Evolutionary conservation across 2,329 filamentous ascomycete genomes (phyloP), one percentile per base, ranked within the genome.

Genomic region (Fusarium sambucinum): DNA sequence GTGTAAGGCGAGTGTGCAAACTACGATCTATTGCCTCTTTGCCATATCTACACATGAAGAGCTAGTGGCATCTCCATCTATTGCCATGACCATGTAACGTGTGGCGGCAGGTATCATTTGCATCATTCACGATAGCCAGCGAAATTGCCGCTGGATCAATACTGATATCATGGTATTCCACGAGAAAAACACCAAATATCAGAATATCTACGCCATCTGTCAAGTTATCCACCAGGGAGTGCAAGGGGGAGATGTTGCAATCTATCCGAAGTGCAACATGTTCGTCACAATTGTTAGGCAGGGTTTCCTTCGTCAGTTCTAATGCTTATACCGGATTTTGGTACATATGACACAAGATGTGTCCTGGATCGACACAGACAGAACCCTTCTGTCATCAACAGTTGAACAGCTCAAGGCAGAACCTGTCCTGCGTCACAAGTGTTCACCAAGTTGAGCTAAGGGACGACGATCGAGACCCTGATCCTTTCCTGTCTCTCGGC

Each of bases 351-450:
- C 55, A 55, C 48, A 41, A 40, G 23, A 32, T 40, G 29, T 21
- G 30, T 37, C 23, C 32, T 59, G 27, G 52, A 59, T 56, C 57
- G 52, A 56, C 42, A 30, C 23, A 23, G 30, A 57, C 50, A 46
- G 27, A 58, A 44, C 35, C 19, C 32, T 40, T 62, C 19, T 58
- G 64, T 46, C 32, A 59, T 53, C 29, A 47, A 56, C 32, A 27
- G 30, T 35, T 53, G 25, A 47, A 56, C 32, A 27, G 30, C 40
- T 59, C 38, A 55, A 60, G 54, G 23, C 44, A 62, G 61, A 61
- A 63, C 44, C 54, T 69, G 66, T 51, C 48, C 62, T 69, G 66
- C 66, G 51, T 69, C 62, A 69, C 62, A 69, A 69, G 62, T 50
- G 53, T 44, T 29, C 25, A 21, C 33, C 33, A 40, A 56, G 37